Evolutionary conservation across 2,329 filamentous ascomycete genomes (phyloP).

Genomic region (Escovopsis sp.): DNA sequence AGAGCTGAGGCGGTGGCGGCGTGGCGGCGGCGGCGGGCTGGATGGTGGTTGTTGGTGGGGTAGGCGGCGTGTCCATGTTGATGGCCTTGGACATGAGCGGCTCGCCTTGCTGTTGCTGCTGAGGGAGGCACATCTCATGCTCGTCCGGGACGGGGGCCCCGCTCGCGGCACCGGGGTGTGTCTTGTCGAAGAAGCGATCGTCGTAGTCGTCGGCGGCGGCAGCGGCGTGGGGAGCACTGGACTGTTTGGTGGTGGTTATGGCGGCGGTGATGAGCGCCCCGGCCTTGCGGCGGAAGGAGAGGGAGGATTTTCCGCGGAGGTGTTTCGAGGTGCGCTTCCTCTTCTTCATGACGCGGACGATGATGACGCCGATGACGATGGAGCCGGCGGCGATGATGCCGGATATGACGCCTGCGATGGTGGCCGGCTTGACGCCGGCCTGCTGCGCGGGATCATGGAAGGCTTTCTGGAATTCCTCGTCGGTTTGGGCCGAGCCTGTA

Average conservation of each 20-base stretch:
- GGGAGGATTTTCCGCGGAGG: constrained; percentile 19
- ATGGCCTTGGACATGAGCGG: no score
- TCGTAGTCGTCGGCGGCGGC: constrained; percentile 1
- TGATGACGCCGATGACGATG: constrained; percentile 22
- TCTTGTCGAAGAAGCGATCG: constrained; percentile 3
- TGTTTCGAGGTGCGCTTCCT: constrained; percentile 15
- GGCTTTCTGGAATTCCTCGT: no score
- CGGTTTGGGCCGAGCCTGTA: no score
- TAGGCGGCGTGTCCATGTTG: neutral
- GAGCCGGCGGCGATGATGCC: constrained; percentile 23
- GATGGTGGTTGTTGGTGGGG: neutral
- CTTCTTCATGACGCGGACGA: constrained; percentile 31
- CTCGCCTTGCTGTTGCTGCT: no score
- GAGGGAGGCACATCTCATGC: neutral
- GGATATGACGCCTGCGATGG: constrained; percentile 29
- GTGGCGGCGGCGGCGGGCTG: constrained; percentile 9
- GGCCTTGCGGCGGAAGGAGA: constrained; percentile 36
- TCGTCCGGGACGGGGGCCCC: neutral
- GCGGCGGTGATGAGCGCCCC: neutral
- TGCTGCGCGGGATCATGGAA: neutral
- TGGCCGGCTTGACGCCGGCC: constrained; percentile 18
- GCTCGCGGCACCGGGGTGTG: neutral
- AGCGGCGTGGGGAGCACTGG: no score
- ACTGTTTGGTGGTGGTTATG: no score
- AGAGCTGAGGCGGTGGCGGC: constrained; percentile 8